A percentile compares a stretch with the other conserved stretches of the same genome.
Evolutionary conservation across 106 monocot species (phyloP).

Genomic region (Dioscorea zingiberensis): DNA sequence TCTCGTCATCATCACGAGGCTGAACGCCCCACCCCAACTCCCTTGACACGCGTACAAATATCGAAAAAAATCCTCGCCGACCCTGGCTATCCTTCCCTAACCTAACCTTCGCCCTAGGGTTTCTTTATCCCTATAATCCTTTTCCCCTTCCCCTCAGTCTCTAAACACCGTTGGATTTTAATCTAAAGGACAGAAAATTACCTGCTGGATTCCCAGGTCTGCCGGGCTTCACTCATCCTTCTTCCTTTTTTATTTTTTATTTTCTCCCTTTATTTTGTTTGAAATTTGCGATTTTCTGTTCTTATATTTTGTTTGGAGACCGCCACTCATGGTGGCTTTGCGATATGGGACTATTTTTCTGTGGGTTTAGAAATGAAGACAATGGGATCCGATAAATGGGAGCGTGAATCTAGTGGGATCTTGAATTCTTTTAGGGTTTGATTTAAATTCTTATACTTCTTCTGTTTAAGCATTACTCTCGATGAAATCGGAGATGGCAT

Average conservation of each 20-base stretch:
- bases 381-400: background rate
- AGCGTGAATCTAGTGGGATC: background rate
- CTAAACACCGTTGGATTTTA: no score
- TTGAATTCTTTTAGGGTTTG: background rate
- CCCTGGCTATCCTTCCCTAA: background rate
- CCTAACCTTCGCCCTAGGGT: background rate
- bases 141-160: no score
- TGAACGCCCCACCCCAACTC: background rate
- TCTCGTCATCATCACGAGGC: background rate
- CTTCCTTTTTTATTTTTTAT: no score
- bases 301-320: no score
- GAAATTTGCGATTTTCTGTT: no score
- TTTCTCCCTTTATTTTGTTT: no score
- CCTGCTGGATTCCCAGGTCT: no score
- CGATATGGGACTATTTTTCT: no score
- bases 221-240: no score
- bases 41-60: background rate
- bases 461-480: background rate
- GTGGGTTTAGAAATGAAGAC: no score
- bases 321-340: no score
- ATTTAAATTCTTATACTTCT: background rate
- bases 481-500: conserved; percentile 24
- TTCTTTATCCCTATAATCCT: background rate
- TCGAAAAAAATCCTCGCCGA: background rate
- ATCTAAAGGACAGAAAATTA: no score